Conservation (phyloP, 768 basidiomycete genomes). For the Astraeus odoratus region DNA sequence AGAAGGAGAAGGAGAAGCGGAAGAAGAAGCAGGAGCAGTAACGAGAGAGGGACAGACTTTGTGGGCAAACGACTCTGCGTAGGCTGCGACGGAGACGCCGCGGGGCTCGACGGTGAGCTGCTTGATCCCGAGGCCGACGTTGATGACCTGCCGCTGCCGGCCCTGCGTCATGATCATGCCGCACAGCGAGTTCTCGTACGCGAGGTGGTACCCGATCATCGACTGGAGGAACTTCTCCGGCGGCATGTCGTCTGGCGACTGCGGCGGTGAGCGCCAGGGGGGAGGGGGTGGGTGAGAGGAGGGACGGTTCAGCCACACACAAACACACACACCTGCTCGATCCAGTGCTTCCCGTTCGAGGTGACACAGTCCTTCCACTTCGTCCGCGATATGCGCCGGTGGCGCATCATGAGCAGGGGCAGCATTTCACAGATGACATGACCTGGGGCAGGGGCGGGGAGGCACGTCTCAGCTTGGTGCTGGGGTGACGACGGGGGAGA, state of each 20-base stretch:
- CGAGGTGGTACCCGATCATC: constrained; percentile 75
- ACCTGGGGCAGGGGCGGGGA: constrained; percentile 38
- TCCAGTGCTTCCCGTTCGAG: constrained; percentile 69
- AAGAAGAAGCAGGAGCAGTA: background rate
- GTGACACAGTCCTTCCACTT: constrained; percentile 66
- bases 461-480: background rate
- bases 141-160: constrained; percentile 63
- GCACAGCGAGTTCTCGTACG: constrained; percentile 59
- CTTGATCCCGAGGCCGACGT: constrained; percentile 77
- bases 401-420: constrained; percentile 81
- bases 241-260: constrained; percentile 55
- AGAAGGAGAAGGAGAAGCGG: background rate
- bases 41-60: constrained; percentile 45
- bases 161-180: constrained; percentile 89
- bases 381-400: constrained; percentile 67
- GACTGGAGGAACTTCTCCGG: constrained; percentile 61
- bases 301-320: background rate
- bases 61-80: constrained; percentile 66
- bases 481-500: background rate
- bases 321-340: constrained; percentile 55
- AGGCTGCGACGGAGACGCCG: constrained; percentile 52
- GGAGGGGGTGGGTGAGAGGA: constrained; percentile 3
- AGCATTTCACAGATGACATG: constrained; percentile 67
- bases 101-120: constrained; percentile 57
- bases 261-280: background rate